Conservation (phyloP, 2,329 filamentous ascomycete species). For the Dothistroma pini region DNA sequence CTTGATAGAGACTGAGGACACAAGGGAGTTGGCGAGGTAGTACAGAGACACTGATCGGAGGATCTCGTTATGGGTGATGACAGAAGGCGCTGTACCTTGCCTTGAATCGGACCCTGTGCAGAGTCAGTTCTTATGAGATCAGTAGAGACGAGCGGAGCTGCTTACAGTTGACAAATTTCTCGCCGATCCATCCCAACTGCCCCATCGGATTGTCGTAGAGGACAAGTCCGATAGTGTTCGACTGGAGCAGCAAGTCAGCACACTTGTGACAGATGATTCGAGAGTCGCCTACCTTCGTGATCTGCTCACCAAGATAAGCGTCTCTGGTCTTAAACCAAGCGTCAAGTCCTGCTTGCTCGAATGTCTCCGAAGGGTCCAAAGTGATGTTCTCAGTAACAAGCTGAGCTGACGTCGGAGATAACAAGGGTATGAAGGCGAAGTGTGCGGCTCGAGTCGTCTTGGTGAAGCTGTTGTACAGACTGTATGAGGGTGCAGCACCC, state of each 20-base stretch:
- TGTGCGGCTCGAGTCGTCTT: conserved; percentile 38
- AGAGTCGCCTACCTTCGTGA: conserved; percentile 11
- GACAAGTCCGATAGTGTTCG: conserved; percentile 41
- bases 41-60: conserved; percentile 35
- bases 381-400: conserved; percentile 33
- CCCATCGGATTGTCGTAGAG: conserved; percentile 44
- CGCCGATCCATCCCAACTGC: conserved; percentile 43
- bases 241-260: conserved; percentile 11
- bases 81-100: conserved; percentile 31
- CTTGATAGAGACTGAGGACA: conserved; percentile 36
- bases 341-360: conserved; percentile 28
- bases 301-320: conserved; percentile 9
- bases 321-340: conserved; percentile 37
- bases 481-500: conserved; percentile 39
- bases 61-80: conserved; percentile 21
- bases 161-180: conserved; percentile 32
- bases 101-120: conserved; percentile 24
- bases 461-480: conserved; percentile 37
- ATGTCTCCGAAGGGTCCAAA: conserved; percentile 20
- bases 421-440: conserved; percentile 38
- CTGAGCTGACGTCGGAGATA: conserved; percentile 25
- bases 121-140: not conserved
- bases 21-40: conserved; percentile 38
- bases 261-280: not conserved
- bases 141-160: not conserved